These are phyloP conservation scores for Tetraselmis chui DNA, from an alignment of 139 green algal genomes.

Conservation along the genomic window DNA sequence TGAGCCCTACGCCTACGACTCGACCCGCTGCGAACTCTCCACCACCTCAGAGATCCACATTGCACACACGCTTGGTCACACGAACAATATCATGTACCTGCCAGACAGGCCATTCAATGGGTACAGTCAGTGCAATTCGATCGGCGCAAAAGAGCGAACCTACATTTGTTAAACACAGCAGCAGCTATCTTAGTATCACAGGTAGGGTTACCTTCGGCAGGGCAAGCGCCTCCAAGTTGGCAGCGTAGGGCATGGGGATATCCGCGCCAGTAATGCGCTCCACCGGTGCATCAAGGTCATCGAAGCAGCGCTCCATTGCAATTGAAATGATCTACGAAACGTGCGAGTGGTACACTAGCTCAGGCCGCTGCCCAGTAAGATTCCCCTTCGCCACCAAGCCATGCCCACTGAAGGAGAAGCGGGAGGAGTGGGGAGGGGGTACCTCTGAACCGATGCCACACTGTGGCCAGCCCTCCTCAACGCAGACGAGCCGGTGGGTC, in stretches of 20 bases:
- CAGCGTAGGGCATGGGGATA: slow-evolving; percentile 95
- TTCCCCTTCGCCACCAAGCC: not conserved
- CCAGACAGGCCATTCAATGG: not conserved
- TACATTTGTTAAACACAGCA: not conserved
- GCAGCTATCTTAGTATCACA: slow-evolving; percentile 1
- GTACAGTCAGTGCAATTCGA: not conserved
- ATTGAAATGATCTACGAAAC: slow-evolving; percentile 63
- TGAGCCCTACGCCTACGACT: not conserved
- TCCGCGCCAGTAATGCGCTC: slow-evolving; percentile 82
- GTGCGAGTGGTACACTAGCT: not conserved
- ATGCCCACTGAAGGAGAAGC: not conserved
- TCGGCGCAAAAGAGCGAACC: not conserved
- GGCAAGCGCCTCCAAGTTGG: slow-evolving; percentile 77
- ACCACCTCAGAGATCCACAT: slow-evolving; percentile 26
- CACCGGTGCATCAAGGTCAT: slow-evolving; percentile 93
- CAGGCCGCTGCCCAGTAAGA: not conserved
- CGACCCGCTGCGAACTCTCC: not conserved
- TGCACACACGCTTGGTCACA: slow-evolving; percentile 45
- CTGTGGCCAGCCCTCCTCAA: slow-evolving; percentile 98
- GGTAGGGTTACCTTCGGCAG: slow-evolving; percentile 49
- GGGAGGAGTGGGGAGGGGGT: not conserved
- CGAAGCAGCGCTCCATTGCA: slow-evolving; percentile 89
- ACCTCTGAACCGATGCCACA: slow-evolving; percentile 69
- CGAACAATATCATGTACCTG: slow-evolving; percentile 69
- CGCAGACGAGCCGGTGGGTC: slow-evolving; percentile 78